phyloP scores from a whole-genome alignment of 345 rosid genomes.

The Microthlaspi erraticum region DNA sequence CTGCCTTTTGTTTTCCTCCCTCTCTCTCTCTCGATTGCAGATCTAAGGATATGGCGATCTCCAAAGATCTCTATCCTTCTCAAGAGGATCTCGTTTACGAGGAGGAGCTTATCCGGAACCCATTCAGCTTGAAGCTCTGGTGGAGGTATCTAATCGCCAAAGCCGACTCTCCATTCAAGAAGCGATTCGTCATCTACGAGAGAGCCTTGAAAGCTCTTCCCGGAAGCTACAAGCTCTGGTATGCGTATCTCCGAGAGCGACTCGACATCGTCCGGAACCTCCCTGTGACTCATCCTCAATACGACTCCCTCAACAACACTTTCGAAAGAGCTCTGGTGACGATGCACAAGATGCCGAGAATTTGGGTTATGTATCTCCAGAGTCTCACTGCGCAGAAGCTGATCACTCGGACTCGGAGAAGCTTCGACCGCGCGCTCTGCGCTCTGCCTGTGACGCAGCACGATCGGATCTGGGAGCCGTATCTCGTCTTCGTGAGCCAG shows the following conservation, averaged over 20 bases:
- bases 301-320: conserved; percentile 79
- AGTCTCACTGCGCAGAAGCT: conserved; percentile 65
- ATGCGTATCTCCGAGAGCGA: conserved; percentile 81
- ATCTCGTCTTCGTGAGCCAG: conserved; percentile 85
- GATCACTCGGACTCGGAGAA: conserved; percentile 63
- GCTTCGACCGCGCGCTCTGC: conserved; percentile 83
- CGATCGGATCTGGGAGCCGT: conserved; percentile 90
- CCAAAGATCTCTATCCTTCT: conserved; percentile 84
- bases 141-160: conserved; percentile 89
- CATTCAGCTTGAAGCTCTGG: conserved; percentile 87
- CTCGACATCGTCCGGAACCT: conserved; percentile 74
- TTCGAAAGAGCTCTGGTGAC: conserved; percentile 89
- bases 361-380: conserved; percentile 86
- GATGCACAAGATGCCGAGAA: conserved; percentile 95
- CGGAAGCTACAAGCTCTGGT: conserved; percentile 90
- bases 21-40: no score
- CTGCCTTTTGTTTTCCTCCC: not conserved
- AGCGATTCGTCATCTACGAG: conserved; percentile 80
- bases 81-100: conserved; percentile 82
- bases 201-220: conserved; percentile 87
- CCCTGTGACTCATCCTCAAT: conserved; percentile 69
- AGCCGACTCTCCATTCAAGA: conserved; percentile 69
- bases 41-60: conserved; percentile 58
- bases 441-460: conserved; percentile 92
- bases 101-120: conserved; percentile 87